Conservation (phyloP, 345 rosid genomes). For the Carallia brachiata region DNA sequence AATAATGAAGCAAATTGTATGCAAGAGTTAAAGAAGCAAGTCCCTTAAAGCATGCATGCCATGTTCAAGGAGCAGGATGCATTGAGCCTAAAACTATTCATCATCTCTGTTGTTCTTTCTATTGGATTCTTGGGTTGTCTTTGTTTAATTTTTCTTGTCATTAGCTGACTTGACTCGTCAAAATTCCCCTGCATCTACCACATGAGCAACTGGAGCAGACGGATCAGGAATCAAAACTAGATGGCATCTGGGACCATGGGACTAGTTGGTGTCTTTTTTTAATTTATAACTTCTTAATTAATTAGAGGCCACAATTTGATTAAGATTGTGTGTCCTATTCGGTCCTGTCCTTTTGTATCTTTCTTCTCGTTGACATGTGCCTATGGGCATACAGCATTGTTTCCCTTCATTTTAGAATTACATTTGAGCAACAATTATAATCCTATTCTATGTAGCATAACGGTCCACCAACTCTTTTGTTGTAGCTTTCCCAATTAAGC, state of each 20-base stretch:
- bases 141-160: constrained; percentile 15
- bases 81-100: constrained; percentile 6
- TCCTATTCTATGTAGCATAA: too few relatives aligned
- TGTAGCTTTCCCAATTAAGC: too few relatives aligned
- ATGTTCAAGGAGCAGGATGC: constrained; percentile 29
- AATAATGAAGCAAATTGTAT: constrained; percentile 1
- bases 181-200: constrained; percentile 10
- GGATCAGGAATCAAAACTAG: neutral
- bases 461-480: too few relatives aligned
- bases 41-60: constrained; percentile 35
- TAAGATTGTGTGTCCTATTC: constrained; percentile 2
- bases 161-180: constrained; percentile 17
- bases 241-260: constrained; percentile 13
- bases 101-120: neutral
- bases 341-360: neutral
- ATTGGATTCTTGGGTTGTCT: constrained; percentile 5
- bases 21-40: constrained; percentile 15
- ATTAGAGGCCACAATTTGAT: neutral
- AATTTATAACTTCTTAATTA: neutral
- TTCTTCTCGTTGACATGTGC: neutral
- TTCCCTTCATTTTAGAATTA: too few relatives aligned
- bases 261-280: neutral
- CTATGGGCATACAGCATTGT: neutral
- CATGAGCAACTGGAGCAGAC: constrained; percentile 14
- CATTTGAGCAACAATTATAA: too few relatives aligned